phyloP scores from a whole-genome alignment of 176 grass and related monocot species.

The Phragmites australis region DNA sequence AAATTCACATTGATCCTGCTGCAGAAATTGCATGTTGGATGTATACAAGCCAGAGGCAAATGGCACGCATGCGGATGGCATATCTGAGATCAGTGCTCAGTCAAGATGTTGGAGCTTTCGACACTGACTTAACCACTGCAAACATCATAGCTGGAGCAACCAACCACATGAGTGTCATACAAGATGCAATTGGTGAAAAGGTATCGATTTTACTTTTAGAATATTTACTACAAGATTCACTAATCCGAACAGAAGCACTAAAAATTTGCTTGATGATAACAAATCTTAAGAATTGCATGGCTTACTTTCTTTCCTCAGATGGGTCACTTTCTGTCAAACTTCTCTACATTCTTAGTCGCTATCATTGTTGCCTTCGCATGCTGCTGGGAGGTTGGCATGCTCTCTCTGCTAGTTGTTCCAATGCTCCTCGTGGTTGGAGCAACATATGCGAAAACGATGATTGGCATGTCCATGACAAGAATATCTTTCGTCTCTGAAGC shows the following conservation, averaged over 20 bases:
- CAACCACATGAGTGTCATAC: conserved; percentile 65
- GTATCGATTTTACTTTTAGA: conserved; percentile 33
- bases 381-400: conserved; percentile 65
- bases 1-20: neutral
- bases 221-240: conserved; percentile 16
- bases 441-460: conserved; percentile 49
- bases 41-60: conserved; percentile 65
- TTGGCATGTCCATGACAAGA: conserved; percentile 35
- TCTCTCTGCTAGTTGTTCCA: conserved; percentile 55
- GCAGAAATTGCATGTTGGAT: conserved; percentile 72
- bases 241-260: conserved; percentile 14
- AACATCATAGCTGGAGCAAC: conserved; percentile 56
- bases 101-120: conserved; percentile 68
- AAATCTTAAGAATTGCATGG: neutral
- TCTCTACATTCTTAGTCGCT: conserved; percentile 60
- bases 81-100: conserved; percentile 59
- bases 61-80: conserved; percentile 51
- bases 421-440: conserved; percentile 59
- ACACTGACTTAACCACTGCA: conserved; percentile 61
- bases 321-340: conserved; percentile 63
- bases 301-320: conserved; percentile 42
- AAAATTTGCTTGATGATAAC: neutral
- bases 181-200: conserved; percentile 81
- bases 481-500: conserved; percentile 45
- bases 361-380: conserved; percentile 51